Conservation (phyloP, 2,329 filamentous ascomycete species). For the Cladosporium sp. region DNA sequence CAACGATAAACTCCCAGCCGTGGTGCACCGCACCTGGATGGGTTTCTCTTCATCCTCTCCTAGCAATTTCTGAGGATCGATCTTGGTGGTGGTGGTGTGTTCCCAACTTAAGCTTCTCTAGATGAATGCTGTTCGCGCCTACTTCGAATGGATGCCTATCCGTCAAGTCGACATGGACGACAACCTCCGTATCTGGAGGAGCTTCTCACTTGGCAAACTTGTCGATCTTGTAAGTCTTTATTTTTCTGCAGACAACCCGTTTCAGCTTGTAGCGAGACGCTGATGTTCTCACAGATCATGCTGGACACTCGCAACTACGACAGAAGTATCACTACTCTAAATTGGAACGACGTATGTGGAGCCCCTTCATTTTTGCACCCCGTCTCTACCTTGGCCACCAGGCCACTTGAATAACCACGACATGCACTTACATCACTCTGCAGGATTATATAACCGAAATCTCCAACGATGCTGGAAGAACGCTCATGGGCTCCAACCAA, state of each 20-base stretch:
- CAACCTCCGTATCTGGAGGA: slow-evolving; percentile 45
- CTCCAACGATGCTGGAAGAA: slow-evolving; percentile 32
- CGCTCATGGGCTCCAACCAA: slow-evolving; percentile 30
- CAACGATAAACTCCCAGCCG: background rate
- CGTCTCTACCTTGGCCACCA: background rate
- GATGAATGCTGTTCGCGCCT: slow-evolving; percentile 48
- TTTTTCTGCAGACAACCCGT: background rate
- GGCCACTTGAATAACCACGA: background rate
- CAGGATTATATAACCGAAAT: slow-evolving; percentile 31
- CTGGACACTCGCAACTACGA: slow-evolving; percentile 47
- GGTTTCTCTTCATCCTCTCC: background rate
- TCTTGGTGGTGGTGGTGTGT: background rate
- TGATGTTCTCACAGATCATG: slow-evolving; percentile 34
- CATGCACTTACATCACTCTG: background rate
- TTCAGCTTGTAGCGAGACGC: background rate
- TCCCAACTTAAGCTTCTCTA: background rate
- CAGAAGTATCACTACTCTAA: slow-evolving; percentile 44
- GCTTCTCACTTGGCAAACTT: slow-evolving; percentile 44
- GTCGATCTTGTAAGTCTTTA: slow-evolving; percentile 35
- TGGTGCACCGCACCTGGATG: background rate
- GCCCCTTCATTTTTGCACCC: background rate
- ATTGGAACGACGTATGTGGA: slow-evolving; percentile 53
- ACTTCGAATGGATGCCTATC: slow-evolving; percentile 47
- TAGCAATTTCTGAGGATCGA: background rate
- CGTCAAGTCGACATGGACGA: slow-evolving; percentile 47